Evolutionary conservation across 805 yeast species (phyloP).

Genomic region (Candida quercuum): DNA sequence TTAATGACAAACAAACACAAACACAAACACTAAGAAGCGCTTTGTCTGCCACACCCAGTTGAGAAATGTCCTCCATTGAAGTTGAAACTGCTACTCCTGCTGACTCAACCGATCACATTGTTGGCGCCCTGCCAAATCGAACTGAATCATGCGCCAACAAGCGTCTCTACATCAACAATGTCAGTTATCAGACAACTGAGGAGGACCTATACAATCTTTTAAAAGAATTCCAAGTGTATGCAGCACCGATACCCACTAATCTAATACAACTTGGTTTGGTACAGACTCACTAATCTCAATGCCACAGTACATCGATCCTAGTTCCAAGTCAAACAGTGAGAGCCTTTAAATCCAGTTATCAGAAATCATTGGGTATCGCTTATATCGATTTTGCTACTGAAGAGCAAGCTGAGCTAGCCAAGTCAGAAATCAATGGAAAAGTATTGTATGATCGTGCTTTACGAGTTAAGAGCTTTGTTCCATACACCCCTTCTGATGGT

Average conservation of each 20-base stretch:
- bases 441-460: slow-evolving; percentile 41
- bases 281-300: neutral
- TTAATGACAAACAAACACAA: too few relatives aligned
- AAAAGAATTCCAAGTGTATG: slow-evolving; percentile 42
- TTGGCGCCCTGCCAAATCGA: too few relatives aligned
- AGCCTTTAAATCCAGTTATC: slow-evolving; percentile 34
- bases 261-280: too few relatives aligned
- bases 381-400: slow-evolving; percentile 72
- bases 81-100: neutral
- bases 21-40: too few relatives aligned
- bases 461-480: slow-evolving; percentile 36
- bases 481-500: slow-evolving; percentile 30
- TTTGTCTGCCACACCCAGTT: too few relatives aligned
- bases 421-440: slow-evolving; percentile 58
- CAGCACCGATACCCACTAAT: slow-evolving; percentile 1
- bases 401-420: slow-evolving; percentile 60
- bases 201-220: slow-evolving; percentile 43
- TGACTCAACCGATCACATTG: neutral
- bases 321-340: slow-evolving; percentile 52
- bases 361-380: slow-evolving; percentile 61
- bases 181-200: slow-evolving; percentile 48
- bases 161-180: slow-evolving; percentile 50
- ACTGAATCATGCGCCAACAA: too few relatives aligned
- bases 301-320: slow-evolving; percentile 31
- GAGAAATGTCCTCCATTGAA: neutral